Evolutionary conservation across 306 rosid species (phyloP).

Genomic region (Abrus precatorius): DNA sequence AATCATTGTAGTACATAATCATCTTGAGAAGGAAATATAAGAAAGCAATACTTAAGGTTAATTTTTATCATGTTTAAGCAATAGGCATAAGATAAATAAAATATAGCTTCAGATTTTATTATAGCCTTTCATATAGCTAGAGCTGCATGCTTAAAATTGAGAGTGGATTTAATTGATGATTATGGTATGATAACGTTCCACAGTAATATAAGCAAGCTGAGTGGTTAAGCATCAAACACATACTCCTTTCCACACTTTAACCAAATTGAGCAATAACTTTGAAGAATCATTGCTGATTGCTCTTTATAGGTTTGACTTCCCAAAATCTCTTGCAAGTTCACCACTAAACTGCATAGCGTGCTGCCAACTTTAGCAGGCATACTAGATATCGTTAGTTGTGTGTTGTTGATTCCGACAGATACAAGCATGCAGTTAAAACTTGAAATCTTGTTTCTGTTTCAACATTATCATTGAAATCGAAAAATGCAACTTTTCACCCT

Average conservation of each 20-base stretch:
- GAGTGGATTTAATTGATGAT: slow-evolving; percentile 53
- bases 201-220: slow-evolving; percentile 32
- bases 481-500: slow-evolving; percentile 48
- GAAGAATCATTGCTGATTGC: slow-evolving; percentile 49
- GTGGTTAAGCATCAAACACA: slow-evolving; percentile 24
- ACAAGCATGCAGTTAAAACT: slow-evolving; percentile 49
- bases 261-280: slow-evolving; percentile 45
- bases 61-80: slow-evolving; percentile 34
- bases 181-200: slow-evolving; percentile 55
- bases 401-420: slow-evolving; percentile 41
- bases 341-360: slow-evolving; percentile 49
- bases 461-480: slow-evolving; percentile 42
- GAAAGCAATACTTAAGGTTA: slow-evolving; percentile 1
- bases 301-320: slow-evolving; percentile 58
- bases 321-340: slow-evolving; percentile 36
- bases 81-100: background rate
- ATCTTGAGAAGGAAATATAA: slow-evolving; percentile 5
- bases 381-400: slow-evolving; percentile 42
- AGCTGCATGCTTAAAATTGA: slow-evolving; percentile 44
- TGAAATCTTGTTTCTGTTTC: slow-evolving; percentile 46
- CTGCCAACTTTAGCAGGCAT: slow-evolving; percentile 57
- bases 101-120: slow-evolving; percentile 20
- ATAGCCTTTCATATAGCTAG: slow-evolving; percentile 15
- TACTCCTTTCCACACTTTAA: slow-evolving; percentile 41
- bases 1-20: slow-evolving; percentile 57